Evolutionary conservation across 2,329 filamentous ascomycete species (phyloP).

Genomic region (Daldinia eschscholtzii): DNA sequence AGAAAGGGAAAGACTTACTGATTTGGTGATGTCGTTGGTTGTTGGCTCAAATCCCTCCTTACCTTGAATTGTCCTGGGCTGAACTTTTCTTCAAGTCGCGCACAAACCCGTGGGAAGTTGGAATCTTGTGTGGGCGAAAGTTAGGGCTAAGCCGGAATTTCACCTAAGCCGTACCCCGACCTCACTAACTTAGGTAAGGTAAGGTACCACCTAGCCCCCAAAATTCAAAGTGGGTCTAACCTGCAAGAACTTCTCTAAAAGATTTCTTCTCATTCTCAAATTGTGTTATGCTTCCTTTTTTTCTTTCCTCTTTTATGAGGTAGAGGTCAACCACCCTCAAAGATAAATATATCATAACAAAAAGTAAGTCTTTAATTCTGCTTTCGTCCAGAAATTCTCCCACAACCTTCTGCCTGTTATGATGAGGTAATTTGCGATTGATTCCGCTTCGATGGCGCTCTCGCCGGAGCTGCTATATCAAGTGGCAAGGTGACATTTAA

Average conservation of each 20-base stretch:
- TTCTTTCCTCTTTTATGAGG: not conserved
- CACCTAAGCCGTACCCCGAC: slow-evolving; percentile 32
- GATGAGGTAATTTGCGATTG: slow-evolving; percentile 99
- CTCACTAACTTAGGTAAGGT: not conserved
- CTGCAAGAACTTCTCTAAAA: slow-evolving; percentile 6
- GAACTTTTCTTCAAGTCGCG: slow-evolving; percentile 41
- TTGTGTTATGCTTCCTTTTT: not conserved
- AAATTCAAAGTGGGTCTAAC: not conserved
- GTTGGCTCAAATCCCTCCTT: slow-evolving; percentile 46
- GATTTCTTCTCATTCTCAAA: not conserved
- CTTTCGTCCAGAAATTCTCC: slow-evolving; percentile 26
- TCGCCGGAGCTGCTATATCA: slow-evolving; percentile 91
- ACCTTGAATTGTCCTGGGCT: slow-evolving; percentile 48
- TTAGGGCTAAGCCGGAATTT: slow-evolving; percentile 47
- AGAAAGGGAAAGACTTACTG: slow-evolving; percentile 42
- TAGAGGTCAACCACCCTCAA: not conserved
- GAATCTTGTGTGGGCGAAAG: slow-evolving; percentile 45
- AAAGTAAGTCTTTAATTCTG: slow-evolving; percentile 1
- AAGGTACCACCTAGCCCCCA: too few species aligned
- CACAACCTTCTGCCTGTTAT: slow-evolving; percentile 56
- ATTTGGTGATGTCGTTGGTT: slow-evolving; percentile 45
- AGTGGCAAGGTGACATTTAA: slow-evolving; percentile 85
- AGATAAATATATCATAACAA: not conserved
- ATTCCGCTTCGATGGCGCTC: slow-evolving; percentile 84
- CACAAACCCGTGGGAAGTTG: slow-evolving; percentile 36